Conservation (phyloP, 441 rosid species). For the Populus hybrid region DNA sequence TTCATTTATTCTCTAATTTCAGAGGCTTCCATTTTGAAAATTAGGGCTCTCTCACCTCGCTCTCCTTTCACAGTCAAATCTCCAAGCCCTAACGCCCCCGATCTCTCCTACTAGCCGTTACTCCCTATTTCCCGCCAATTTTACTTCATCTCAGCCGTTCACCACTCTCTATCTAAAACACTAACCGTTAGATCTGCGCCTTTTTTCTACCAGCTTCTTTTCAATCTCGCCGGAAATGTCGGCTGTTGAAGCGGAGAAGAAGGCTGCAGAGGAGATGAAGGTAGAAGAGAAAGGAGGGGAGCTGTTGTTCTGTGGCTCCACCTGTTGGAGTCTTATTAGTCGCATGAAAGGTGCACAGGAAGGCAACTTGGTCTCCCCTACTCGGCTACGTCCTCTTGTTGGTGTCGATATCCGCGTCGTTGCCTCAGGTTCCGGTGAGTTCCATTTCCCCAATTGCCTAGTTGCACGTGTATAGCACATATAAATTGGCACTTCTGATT, state of each 20-base stretch:
- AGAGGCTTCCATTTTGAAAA: slow-evolving; percentile 22
- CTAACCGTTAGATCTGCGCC: slow-evolving; percentile 49
- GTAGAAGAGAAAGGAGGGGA: slow-evolving; percentile 78
- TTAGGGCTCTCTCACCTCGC: slow-evolving; percentile 39
- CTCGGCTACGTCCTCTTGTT: slow-evolving; percentile 85
- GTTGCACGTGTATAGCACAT: neutral
- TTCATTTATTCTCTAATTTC: neutral
- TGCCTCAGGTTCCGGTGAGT: slow-evolving; percentile 81
- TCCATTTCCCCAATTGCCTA: neutral
- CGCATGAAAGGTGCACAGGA: slow-evolving; percentile 59
- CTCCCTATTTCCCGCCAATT: slow-evolving; percentile 69
- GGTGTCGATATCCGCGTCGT: slow-evolving; percentile 72
- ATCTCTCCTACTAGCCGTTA: slow-evolving; percentile 48
- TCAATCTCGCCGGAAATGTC: slow-evolving; percentile 42
- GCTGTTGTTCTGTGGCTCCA: slow-evolving; percentile 84
- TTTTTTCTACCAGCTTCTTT: neutral
- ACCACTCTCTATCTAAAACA: slow-evolving; percentile 30
- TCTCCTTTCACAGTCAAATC: slow-evolving; percentile 6
- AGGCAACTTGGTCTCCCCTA: slow-evolving; percentile 83
- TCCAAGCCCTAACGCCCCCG: slow-evolving; percentile 26
- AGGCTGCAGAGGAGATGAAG: slow-evolving; percentile 47
- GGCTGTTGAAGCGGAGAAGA: slow-evolving; percentile 45
- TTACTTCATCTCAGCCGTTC: slow-evolving; percentile 26
- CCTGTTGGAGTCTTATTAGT: slow-evolving; percentile 76
- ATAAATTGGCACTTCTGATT: neutral